Evolutionary conservation across 139 green algal species (phyloP).

Genomic region (Chlamydomonas eustigma): DNA sequence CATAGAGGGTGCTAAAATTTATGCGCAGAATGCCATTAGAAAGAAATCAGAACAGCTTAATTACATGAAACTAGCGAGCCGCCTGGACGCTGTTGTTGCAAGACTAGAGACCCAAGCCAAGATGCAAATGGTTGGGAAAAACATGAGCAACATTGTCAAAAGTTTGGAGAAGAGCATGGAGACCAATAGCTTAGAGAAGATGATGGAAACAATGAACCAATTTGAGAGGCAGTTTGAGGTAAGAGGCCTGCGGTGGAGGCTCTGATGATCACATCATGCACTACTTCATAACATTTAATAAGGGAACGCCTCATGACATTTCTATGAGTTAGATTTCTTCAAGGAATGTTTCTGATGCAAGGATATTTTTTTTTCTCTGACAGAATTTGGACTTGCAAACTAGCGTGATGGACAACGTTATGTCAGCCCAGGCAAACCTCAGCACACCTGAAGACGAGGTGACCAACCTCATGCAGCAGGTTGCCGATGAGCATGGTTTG

Average conservation of each 20-base stretch:
- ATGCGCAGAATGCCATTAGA: slow-evolving; percentile 69
- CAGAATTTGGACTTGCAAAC: slow-evolving; percentile 90
- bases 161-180: slow-evolving; percentile 76
- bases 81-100: slow-evolving; percentile 89
- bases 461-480: slow-evolving; percentile 79
- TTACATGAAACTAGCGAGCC: slow-evolving; percentile 85
- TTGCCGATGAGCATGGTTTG: slow-evolving; percentile 15
- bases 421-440: slow-evolving; percentile 79
- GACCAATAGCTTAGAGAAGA: slow-evolving; percentile 89
- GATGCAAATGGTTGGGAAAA: slow-evolving; percentile 78
- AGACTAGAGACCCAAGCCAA: slow-evolving; percentile 88
- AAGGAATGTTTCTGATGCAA: no score
- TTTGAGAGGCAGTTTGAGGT: slow-evolving; percentile 95
- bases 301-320: no score
- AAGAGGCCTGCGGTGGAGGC: not conserved
- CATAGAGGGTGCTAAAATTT: slow-evolving; percentile 60
- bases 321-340: no score
- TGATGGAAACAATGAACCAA: slow-evolving; percentile 83
- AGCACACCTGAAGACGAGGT: slow-evolving; percentile 94
- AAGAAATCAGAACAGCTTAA: slow-evolving; percentile 83
- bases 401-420: slow-evolving; percentile 85
- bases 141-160: slow-evolving; percentile 95
- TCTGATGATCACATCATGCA: no score
- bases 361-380: not conserved
- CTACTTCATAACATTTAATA: no score